Evolutionary conservation across 2,329 filamentous ascomycete genomes (phyloP), one percentile per base, ranked within the genome.

Genomic region (Clarireedia hainanense): DNA sequence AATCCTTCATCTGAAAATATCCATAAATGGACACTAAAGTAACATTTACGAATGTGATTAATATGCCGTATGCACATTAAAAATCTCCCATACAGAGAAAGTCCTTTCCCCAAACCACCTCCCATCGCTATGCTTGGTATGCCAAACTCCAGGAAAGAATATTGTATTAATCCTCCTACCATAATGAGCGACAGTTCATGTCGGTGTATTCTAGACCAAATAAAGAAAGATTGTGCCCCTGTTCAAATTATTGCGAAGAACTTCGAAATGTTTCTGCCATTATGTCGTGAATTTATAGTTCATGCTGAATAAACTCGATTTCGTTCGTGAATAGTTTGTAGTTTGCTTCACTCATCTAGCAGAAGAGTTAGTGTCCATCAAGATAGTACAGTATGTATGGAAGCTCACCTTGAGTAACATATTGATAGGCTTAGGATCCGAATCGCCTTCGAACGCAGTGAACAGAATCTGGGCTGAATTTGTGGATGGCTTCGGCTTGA

Each of bases 401-500:
- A 42, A 27, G 17, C 74, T 60, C 71, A 83, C 83, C 75, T 81
- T 83, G 61, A 85, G 75, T 58, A 83, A 80, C 57, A 85, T 76
- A 64, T 75, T 81, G 51, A 81, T 75, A 12, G 81, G 78, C 63
- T 76, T 79, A 1, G 74, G 74, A 40, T 79, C 75, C 2, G 72
- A 72, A 17, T 76, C 80, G 23, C 76, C 80, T 63, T 84, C 81
- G 58, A 85, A 80, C 9, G 82, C 82, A 0, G 80, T 85, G 63
- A 86, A 85, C 39, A 84, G 66, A 80, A 70, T 89, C 89, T 59
- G 87, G 34, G 64, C 61, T n/a, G 62, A 57, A 36, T 56, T 61
- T 24, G 59, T 80, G 43, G 80, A 83, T 30, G 89, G 84, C 64
- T 86, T 87, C 51, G 91, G 83, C 58, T 90, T 85, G 66, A 95